Conservation (phyloP, 2,329 filamentous ascomycete species). For the Gliomastix tumulicola region DNA sequence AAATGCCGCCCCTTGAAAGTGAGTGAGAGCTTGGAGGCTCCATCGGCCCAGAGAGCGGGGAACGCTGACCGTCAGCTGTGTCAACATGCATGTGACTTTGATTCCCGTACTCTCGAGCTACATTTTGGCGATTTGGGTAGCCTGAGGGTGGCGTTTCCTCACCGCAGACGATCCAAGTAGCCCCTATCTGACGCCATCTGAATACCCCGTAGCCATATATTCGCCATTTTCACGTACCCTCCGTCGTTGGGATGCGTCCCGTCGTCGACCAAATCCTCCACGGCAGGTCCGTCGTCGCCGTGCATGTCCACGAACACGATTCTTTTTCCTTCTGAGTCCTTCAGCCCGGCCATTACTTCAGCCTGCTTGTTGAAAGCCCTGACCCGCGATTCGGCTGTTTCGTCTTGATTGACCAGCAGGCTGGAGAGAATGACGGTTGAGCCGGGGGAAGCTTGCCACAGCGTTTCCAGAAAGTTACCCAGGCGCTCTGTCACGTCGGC, state of each 20-base stretch:
- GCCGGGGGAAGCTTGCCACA: slow-evolving; percentile 17
- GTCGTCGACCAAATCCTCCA: slow-evolving; percentile 21
- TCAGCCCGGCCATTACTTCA: too few species aligned
- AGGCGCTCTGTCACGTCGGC: slow-evolving; percentile 17
- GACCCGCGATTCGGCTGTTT: slow-evolving; percentile 12
- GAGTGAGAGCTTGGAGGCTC: too few species aligned
- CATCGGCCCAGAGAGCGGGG: too few species aligned
- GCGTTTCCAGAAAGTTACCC: slow-evolving; percentile 16
- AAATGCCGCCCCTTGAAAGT: too few species aligned
- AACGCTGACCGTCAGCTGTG: too few species aligned
- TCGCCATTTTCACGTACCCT: slow-evolving; percentile 27
- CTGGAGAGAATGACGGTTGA: slow-evolving; percentile 20
- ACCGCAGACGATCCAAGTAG: too few species aligned
- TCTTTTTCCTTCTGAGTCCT: slow-evolving; percentile 15
- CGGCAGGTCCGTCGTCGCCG: slow-evolving; percentile 12
- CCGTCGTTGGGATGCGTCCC: slow-evolving; percentile 22
- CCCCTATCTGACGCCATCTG: too few species aligned
- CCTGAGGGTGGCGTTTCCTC: too few species aligned
- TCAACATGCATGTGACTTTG: too few species aligned
- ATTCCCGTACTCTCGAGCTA: too few species aligned
- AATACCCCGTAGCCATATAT: slow-evolving; percentile 19
- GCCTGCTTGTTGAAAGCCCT: too few species aligned
- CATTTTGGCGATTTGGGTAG: too few species aligned
- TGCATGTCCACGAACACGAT: slow-evolving; percentile 30
- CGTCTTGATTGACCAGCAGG: slow-evolving; percentile 17